Percentiles rank a stretch among this genome's conserved stretches.
Evolutionary conservation across 345 rosid genomes (phyloP).

Genomic region (Litchi chinensis): DNA sequence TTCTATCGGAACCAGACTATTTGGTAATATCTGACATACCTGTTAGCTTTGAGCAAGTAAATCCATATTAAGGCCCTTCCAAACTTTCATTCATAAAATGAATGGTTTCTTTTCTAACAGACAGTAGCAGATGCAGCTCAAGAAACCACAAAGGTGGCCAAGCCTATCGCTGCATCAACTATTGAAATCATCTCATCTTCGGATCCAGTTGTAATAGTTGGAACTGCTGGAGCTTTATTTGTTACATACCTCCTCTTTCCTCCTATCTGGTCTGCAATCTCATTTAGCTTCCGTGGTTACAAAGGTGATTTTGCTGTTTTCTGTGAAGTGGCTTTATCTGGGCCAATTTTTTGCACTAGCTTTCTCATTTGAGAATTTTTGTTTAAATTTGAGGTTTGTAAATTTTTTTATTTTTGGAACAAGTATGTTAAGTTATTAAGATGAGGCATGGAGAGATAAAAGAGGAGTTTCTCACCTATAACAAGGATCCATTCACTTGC

Average conservation of each 20-base stretch:
- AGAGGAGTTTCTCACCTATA: background rate
- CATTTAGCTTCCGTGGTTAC: slow-evolving; percentile 86
- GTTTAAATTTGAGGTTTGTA: background rate
- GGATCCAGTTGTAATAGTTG: slow-evolving; percentile 73
- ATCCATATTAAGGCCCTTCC: background rate
- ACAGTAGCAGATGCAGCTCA: slow-evolving; percentile 77
- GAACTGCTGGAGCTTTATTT: slow-evolving; percentile 68
- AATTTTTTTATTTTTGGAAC: background rate
- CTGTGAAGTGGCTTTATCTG: background rate
- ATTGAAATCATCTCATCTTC: slow-evolving; percentile 70
- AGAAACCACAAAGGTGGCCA: slow-evolving; percentile 68
- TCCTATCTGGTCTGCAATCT: slow-evolving; percentile 71
- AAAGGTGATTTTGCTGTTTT: slow-evolving; percentile 49
- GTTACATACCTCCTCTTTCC: slow-evolving; percentile 73
- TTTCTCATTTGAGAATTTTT: background rate
- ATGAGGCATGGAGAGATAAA: background rate
- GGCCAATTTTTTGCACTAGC: background rate
- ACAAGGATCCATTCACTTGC: background rate
- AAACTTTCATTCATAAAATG: background rate
- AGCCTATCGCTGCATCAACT: slow-evolving; percentile 83
- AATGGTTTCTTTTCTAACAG: slow-evolving; percentile 39
- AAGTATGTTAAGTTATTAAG: background rate
- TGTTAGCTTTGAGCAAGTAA: background rate
- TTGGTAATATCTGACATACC: background rate
- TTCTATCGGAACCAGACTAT: background rate